phyloP scores from a whole-genome alignment of 1,139 yeast species.

The Yarrowia galli region DNA sequence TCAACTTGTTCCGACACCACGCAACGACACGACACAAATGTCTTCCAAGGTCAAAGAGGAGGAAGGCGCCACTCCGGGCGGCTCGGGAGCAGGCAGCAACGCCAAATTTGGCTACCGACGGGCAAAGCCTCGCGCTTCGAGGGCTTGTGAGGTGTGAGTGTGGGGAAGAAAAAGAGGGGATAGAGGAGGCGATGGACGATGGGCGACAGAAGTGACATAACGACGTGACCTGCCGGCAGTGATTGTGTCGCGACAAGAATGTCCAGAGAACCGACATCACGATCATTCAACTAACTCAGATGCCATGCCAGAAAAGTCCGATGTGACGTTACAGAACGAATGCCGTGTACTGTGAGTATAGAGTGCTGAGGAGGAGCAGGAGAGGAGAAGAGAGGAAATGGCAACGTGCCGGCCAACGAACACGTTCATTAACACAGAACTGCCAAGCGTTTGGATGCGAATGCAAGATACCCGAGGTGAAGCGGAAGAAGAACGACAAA shows the following conservation, averaged over 20 bases:
- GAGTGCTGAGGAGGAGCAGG: too few species aligned
- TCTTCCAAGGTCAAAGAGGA: conserved; percentile 38
- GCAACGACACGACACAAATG: conserved; percentile 8
- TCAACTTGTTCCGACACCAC: not conserved
- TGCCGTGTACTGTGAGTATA: conserved; percentile 66
- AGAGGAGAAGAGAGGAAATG: too few species aligned
- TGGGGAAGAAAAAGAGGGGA: not conserved
- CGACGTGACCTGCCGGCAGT: too few species aligned
- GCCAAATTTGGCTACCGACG: conserved; percentile 47
- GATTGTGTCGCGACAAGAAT: not conserved
- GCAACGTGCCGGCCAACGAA: too few species aligned
- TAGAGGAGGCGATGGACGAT: not conserved
- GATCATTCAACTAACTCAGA: conserved; percentile 41
- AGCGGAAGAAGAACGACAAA: conserved; percentile 51
- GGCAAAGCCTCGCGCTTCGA: conserved; percentile 48
- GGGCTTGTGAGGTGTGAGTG: conserved; percentile 51
- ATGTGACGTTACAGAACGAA: conserved; percentile 71
- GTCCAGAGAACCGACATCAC: not conserved
- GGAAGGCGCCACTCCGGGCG: conserved; percentile 32
- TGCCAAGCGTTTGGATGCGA: conserved; percentile 80
- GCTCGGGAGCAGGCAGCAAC: conserved; percentile 7
- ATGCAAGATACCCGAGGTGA: conserved; percentile 67
- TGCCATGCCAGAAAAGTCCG: conserved; percentile 79
- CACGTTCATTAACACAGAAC: conserved; percentile 56
- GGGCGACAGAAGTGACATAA: not conserved